Evolutionary conservation across 2,329 filamentous ascomycete genomes (phyloP).

Genomic region (Sporothrix mexicana): DNA sequence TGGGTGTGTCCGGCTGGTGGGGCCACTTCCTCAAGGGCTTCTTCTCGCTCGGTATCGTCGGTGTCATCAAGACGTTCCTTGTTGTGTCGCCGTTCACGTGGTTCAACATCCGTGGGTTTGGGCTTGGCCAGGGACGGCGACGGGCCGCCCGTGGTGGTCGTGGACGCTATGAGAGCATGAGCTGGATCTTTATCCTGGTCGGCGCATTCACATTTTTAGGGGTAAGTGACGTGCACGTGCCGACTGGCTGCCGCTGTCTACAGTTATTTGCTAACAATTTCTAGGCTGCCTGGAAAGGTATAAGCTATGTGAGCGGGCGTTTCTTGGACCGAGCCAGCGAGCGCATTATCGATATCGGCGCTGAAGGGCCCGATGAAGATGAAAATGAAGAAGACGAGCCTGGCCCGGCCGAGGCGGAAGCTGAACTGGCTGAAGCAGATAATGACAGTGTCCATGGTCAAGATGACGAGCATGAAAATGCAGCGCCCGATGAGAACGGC

Average conservation of each 20-base stretch:
- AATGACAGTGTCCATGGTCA: neutral
- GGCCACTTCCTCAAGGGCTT: slow-evolving; percentile 90
- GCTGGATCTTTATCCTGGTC: slow-evolving; percentile 77
- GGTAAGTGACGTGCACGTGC: slow-evolving; percentile 56
- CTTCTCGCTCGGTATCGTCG: slow-evolving; percentile 85
- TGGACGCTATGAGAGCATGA: slow-evolving; percentile 78
- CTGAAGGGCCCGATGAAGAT: slow-evolving; percentile 63
- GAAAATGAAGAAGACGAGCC: slow-evolving; percentile 75
- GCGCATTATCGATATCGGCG: slow-evolving; percentile 80
- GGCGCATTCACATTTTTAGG: slow-evolving; percentile 80
- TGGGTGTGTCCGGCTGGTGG: slow-evolving; percentile 64
- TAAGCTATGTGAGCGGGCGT: slow-evolving; percentile 73
- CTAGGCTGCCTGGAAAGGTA: slow-evolving; percentile 80
- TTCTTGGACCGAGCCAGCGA: slow-evolving; percentile 80
- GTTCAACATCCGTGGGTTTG: slow-evolving; percentile 72
- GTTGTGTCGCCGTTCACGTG: slow-evolving; percentile 76
- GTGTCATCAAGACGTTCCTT: slow-evolving; percentile 80
- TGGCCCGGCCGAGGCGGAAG: slow-evolving; percentile 48
- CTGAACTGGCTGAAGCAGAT: slow-evolving; percentile 48
- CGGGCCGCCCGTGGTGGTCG: slow-evolving; percentile 66
- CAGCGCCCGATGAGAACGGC: neutral
- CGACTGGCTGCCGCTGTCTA: neutral
- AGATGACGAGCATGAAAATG: slow-evolving; percentile 1
- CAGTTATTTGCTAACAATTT: slow-evolving; percentile 33
- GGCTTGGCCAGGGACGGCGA: slow-evolving; percentile 56